Evolutionary conservation across 129 eudicot species (phyloP), one percentile per base, ranked within the genome.

Genomic region (Artemisia argyi): DNA sequence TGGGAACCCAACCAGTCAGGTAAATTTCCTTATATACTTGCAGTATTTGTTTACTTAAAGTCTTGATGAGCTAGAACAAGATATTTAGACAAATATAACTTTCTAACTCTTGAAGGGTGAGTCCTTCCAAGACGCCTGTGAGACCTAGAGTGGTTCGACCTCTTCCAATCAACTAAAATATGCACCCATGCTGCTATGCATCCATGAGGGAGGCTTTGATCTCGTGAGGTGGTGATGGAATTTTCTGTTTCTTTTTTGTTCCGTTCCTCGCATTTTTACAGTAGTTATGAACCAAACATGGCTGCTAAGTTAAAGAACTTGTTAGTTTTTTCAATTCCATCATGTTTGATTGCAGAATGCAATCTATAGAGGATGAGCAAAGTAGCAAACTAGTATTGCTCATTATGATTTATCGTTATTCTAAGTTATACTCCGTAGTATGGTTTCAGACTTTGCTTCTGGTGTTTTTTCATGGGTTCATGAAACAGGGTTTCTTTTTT

Each of bases 51-150:
- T 16, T 26, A 9, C 3, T 1, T 50, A 30, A 35, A 42, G 35
- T 75, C 53, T 39, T 58, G 28, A 61, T 74, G 53, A 39, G 46
- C 46, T 39, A 7, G 46, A 61, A 56, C 26, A 56, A 15, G 73
- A 46, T 58, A 13, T 10, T 35, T 76, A 46, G n/a, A 54, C 42
- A 9, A 61, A 14, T 28, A 26, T 22, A 15, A 8, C 7, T 32
- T 73, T 3, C 15, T 17, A 20, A 48, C 44, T 68, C 3, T 58
- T 83, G 64, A 63, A 93, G 98, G 96, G 98, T 93, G 78, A 93
- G 98, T 80, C 98, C 98, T 72, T 93, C 98, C 15, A 93, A 93
- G 97, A 93, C 97, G 17, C 98, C 98, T 0, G 98, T 93, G 83
- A 87, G 98, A 87, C 96, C 96, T 11, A 80, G 91, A 60, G 78